Conservation (phyloP, 306 rosid genomes). For the Senna siamea region DNA sequence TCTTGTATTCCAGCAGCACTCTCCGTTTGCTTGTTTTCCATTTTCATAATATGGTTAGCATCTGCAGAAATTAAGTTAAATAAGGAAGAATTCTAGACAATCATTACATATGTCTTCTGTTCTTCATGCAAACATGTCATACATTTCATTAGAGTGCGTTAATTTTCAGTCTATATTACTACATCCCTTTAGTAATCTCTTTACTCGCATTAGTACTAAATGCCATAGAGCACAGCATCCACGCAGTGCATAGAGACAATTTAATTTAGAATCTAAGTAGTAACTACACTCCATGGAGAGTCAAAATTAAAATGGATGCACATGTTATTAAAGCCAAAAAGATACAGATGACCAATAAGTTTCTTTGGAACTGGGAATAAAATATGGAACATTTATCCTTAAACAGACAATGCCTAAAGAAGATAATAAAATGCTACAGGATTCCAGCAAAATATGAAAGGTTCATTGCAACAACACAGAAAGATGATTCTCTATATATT, state of each 20-base stretch:
- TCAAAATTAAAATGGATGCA: neutral
- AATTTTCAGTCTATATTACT: slow-evolving; percentile 24
- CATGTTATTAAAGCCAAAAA: neutral
- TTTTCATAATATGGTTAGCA: slow-evolving; percentile 50
- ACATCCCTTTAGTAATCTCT: slow-evolving; percentile 21
- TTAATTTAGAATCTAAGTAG: slow-evolving; percentile 2
- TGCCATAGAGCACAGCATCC: neutral
- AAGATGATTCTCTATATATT: slow-evolving; percentile 1
- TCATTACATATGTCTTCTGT: slow-evolving; percentile 1
- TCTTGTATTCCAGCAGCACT: slow-evolving; percentile 48
- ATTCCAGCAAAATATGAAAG: slow-evolving; percentile 12
- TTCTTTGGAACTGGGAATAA: neutral
- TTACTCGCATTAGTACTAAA: neutral
- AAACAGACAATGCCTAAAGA: slow-evolving; percentile 18
- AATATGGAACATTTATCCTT: neutral
- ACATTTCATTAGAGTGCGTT: slow-evolving; percentile 26
- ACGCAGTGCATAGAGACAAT: slow-evolving; percentile 7
- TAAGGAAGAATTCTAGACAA: slow-evolving; percentile 24
- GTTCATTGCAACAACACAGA: neutral
- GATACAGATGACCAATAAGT: no score
- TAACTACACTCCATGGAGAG: neutral
- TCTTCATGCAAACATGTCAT: slow-evolving; percentile 28
- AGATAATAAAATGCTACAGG: neutral
- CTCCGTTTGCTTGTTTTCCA: slow-evolving; percentile 57
- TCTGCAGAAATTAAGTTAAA: slow-evolving; percentile 49